Conservation (phyloP, 2,329 filamentous ascomycete genomes). For the Intubia oerlemansii region DNA sequence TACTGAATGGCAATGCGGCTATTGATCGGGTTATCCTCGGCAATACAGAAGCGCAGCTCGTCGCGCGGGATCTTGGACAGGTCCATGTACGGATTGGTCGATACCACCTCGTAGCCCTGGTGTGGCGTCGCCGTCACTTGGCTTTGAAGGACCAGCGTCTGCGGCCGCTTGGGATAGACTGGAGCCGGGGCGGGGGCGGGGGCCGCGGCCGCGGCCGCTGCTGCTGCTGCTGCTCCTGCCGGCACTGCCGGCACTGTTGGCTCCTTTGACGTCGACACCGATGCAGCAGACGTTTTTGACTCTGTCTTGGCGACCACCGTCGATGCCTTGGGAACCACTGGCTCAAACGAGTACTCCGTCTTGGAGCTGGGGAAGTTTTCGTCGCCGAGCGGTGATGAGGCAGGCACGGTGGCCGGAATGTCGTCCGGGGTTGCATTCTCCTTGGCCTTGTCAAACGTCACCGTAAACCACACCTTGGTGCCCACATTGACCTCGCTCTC, state of each 20-base stretch:
- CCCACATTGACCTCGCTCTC: slow-evolving; percentile 54
- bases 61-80: slow-evolving; percentile 55
- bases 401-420: slow-evolving; percentile 2
- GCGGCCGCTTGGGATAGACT: too few species aligned
- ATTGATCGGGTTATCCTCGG: slow-evolving; percentile 89
- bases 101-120: not conserved
- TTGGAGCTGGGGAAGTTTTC: not conserved
- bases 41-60: slow-evolving; percentile 72
- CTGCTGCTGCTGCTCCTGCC: too few species aligned
- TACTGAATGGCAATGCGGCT: slow-evolving; percentile 88
- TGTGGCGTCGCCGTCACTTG: slow-evolving; percentile 7
- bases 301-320: too few species aligned
- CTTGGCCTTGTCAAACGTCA: slow-evolving; percentile 63
- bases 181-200: too few species aligned
- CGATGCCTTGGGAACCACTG: not conserved
- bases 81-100: slow-evolving; percentile 30
- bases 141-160: not conserved
- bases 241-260: too few species aligned
- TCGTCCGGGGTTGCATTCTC: too few species aligned
- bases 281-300: too few species aligned
- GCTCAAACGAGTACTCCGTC: not conserved
- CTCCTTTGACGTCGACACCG: too few species aligned
- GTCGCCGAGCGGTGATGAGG: slow-evolving; percentile 2
- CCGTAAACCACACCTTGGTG: slow-evolving; percentile 55
- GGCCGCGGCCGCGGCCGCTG: too few species aligned